Evolutionary conservation across 192 early-diverging fungal genomes (phyloP), one percentile per base, ranked within the genome.

Genomic region (Powellomyces hirtus): DNA sequence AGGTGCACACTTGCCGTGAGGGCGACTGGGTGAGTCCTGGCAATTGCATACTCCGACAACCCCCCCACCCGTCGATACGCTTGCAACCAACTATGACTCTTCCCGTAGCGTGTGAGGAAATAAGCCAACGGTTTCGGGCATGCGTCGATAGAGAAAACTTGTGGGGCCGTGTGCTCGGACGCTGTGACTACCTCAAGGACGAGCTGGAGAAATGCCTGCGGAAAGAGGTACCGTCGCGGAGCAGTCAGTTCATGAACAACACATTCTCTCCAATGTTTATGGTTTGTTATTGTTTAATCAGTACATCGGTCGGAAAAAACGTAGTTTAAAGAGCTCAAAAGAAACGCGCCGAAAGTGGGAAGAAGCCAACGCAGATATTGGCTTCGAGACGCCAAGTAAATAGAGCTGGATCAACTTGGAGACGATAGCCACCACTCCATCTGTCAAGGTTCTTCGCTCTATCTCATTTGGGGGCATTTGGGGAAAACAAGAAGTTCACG

Each of bases 191-290:
- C 38, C 50, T 63, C 22, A 61, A 62, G 40, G 52, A 71, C 22
- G 61, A 51, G 38, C 50, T 71, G 0, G 68, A 71, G 20, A 13
- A 37, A 38, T 71, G 68, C 27, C 26, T 71, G 60, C 42, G 52
- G 34, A 56, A 51, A 40, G 68, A 71, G 68, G 68, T 70, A 30
- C 14, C 20, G 59, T 72, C 11, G 5, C 11, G 30, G 68, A 91
- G 89, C 26, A 10, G 13, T 26, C 13, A 8, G 51, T 18, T 8
- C 10, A 8, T 8, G 10, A 8, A 53, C 7, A 53, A 53, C 51
- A 53, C 16, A 13, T 53, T 24, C 8, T 27, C 24, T 53, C 24
- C 26, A 20, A 8, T 27, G 10, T 53, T 10, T 7, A 7, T 35
- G 37, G 35, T 30, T 22, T 60, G 35, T 52, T 27, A 52, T 56